Evolutionary conservation across 106 monocot species (phyloP).

Genomic region (Dendrobium nobile): DNA sequence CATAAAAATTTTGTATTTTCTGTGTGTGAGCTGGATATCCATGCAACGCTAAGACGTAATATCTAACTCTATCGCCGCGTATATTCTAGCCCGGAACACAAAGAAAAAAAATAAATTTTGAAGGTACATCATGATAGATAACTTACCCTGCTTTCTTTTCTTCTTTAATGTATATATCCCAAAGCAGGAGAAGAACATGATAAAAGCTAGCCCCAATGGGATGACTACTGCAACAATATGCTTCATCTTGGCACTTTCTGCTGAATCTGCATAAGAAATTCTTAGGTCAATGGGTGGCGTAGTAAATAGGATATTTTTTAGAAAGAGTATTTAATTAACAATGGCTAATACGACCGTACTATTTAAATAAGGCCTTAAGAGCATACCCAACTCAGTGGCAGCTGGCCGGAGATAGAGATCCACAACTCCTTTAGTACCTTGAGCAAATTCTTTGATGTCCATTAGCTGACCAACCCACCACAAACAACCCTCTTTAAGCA

Average conservation of each 20-base stretch:
- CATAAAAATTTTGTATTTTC: no score
- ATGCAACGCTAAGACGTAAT: no score
- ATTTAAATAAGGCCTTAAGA: neutral
- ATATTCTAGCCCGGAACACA: no score
- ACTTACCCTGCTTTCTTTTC: conserved; percentile 6
- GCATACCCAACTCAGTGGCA: conserved; percentile 8
- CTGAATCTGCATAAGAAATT: neutral
- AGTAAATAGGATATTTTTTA: no score
- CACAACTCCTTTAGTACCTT: neutral
- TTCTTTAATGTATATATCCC: neutral
- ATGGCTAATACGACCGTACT: no score
- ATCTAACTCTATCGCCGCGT: no score
- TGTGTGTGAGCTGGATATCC: no score
- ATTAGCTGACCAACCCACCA: neutral
- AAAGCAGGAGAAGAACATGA: neutral
- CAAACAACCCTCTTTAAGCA: neutral
- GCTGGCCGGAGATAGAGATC: conserved; percentile 6
- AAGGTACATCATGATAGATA: neutral
- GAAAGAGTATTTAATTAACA: no score
- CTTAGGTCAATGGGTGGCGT: no score
- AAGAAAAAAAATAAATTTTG: neutral
- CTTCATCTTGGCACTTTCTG: neutral
- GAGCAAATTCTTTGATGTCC: conserved; percentile 3
- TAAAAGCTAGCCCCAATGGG: neutral
- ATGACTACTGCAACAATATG: neutral